These are phyloP conservation scores for Pulicaria dysenterica DNA, from an alignment of 129 eudicot genomes.

Conservation along the genomic window DNA sequence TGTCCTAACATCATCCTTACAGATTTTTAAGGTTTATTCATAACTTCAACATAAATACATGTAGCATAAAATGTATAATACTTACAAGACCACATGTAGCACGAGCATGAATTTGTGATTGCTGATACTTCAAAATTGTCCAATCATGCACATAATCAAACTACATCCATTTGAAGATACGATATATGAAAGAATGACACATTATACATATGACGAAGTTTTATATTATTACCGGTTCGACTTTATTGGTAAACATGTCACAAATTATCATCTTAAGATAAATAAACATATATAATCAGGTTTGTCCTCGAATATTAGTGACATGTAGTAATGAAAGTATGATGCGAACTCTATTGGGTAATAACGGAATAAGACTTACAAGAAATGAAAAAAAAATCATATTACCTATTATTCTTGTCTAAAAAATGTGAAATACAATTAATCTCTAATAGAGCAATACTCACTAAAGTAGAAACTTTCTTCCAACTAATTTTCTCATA, in stretches of 20 bases:
- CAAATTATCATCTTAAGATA: constrained; percentile 88
- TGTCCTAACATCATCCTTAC: too few species aligned
- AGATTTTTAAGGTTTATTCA: constrained; percentile 11
- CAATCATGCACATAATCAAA: constrained; percentile 95
- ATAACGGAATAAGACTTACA: constrained; percentile 68
- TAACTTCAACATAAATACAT: constrained; percentile 10
- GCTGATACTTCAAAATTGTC: constrained; percentile 94
- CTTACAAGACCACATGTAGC: constrained; percentile 66
- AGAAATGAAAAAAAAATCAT: background rate
- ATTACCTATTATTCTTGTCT: background rate
- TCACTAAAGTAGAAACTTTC: constrained; percentile 87
- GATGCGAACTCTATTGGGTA: constrained; percentile 84
- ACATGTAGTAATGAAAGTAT: constrained; percentile 85
- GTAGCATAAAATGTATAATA: constrained; percentile 21
- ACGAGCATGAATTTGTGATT: constrained; percentile 70
- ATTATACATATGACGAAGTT: background rate
- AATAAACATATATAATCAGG: constrained; percentile 94
- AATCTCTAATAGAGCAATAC: constrained; percentile 32
- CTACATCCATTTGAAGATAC: constrained; percentile 63
- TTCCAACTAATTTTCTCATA: constrained; percentile 82
- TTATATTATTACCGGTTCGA: background rate
- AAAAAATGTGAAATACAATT: background rate
- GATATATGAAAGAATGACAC: background rate
- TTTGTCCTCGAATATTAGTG: constrained; percentile 82
- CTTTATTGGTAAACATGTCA: constrained; percentile 86